phyloP scores from a whole-genome alignment of 371 early-diverging fungal species.

The Mucor racemosus region DNA sequence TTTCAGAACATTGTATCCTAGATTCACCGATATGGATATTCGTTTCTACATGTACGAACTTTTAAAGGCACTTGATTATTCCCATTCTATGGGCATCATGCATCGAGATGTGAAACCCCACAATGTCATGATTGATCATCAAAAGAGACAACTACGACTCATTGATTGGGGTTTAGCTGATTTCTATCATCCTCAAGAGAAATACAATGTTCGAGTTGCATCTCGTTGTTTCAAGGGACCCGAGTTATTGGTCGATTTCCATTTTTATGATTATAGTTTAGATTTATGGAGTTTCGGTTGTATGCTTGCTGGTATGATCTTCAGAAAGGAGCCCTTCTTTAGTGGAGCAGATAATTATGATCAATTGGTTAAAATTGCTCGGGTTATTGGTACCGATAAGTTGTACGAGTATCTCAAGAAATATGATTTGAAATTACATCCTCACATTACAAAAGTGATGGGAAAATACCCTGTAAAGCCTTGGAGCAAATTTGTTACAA shows the following conservation, averaged over 20 bases:
- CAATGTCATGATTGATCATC: slow-evolving; percentile 99
- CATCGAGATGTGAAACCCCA: slow-evolving; percentile 99
- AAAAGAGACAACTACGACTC: slow-evolving; percentile 87
- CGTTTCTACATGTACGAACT: slow-evolving; percentile 97
- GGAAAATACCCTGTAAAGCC: slow-evolving; percentile 91
- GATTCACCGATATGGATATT: slow-evolving; percentile 92
- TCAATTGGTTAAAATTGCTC: slow-evolving; percentile 98
- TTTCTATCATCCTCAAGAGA: slow-evolving; percentile 97
- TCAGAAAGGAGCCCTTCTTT: slow-evolving; percentile 99
- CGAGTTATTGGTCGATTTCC: slow-evolving; percentile 98
- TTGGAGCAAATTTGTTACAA: slow-evolving; percentile 90
- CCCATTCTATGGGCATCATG: slow-evolving; percentile 99
- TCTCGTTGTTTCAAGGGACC: slow-evolving; percentile 99
- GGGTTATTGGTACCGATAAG: slow-evolving; percentile 94
- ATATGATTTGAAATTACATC: slow-evolving; percentile 92
- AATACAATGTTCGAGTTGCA: slow-evolving; percentile 99
- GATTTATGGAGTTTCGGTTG: slow-evolving; percentile 99
- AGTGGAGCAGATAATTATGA: slow-evolving; percentile 98
- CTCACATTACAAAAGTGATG: slow-evolving; percentile 84
- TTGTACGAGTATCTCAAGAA: slow-evolving; percentile 91
- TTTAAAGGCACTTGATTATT: slow-evolving; percentile 95
- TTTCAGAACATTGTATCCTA: slow-evolving; percentile 73
- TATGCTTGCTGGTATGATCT: slow-evolving; percentile 99
- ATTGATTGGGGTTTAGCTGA: slow-evolving; percentile 99
- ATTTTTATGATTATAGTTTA: slow-evolving; percentile 98